Evolutionary conservation across 192 early-diverging fungal species (phyloP).

Genomic region (Gryganskiella cystojenkinii): DNA sequence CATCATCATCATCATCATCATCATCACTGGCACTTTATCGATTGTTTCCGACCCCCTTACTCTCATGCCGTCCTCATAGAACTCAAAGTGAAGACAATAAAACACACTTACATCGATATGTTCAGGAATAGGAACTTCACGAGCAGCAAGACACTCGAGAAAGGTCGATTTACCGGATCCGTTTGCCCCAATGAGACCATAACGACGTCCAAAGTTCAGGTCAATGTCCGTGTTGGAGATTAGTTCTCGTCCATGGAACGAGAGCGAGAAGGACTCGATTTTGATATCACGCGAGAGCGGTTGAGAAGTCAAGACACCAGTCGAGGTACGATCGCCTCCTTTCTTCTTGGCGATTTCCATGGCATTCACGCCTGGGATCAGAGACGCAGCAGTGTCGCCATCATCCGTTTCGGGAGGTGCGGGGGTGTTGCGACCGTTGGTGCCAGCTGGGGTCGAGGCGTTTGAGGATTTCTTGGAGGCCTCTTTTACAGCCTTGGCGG

Average conservation of each 20-base stretch:
- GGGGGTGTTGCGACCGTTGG: slow-evolving; percentile 49
- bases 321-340: slow-evolving; percentile 83
- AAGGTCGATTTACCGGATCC: slow-evolving; percentile 98
- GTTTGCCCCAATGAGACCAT: slow-evolving; percentile 96
- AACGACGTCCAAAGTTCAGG: slow-evolving; percentile 98
- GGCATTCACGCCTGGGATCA: slow-evolving; percentile 37
- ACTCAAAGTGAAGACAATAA: too few species aligned
- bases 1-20: too few species aligned
- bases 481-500: slow-evolving; percentile 75
- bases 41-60: too few species aligned
- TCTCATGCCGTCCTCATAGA: too few species aligned
- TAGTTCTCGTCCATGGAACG: slow-evolving; percentile 93
- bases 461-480: slow-evolving; percentile 53
- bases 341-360: slow-evolving; percentile 71
- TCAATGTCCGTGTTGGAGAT: slow-evolving; percentile 95
- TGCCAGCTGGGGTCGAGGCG: slow-evolving; percentile 51
- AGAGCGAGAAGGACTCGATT: slow-evolving; percentile 95
- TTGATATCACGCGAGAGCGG: slow-evolving; percentile 93
- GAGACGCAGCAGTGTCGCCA: slow-evolving; percentile 18
- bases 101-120: slow-evolving; percentile 91
- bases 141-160: slow-evolving; percentile 88
- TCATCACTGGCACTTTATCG: too few species aligned
- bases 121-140: slow-evolving; percentile 96
- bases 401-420: slow-evolving; percentile 8
- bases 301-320: slow-evolving; percentile 93